Evolutionary conservation across 768 basidiomycete genomes (phyloP).

Genomic region (Trametopsis cervina): DNA sequence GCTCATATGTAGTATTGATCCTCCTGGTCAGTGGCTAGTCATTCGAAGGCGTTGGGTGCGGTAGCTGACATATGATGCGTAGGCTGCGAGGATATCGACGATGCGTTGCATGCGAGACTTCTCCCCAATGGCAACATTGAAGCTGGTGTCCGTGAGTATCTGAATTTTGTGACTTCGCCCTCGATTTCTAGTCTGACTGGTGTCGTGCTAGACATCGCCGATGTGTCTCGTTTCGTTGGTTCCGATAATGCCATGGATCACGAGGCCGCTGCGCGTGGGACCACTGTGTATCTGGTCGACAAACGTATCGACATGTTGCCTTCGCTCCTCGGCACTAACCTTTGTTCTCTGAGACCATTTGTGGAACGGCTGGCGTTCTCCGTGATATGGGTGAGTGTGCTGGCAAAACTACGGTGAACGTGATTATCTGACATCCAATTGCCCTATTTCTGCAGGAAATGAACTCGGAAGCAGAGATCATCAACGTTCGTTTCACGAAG

Average conservation of each 20-base stretch:
- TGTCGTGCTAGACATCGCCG: constrained; percentile 81
- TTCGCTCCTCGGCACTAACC: constrained; percentile 84
- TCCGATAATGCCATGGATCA: constrained; percentile 93
- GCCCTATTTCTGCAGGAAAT: constrained; percentile 58
- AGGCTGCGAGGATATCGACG: constrained; percentile 97
- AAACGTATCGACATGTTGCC: constrained; percentile 99
- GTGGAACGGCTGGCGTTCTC: constrained; percentile 96
- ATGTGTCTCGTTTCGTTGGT: constrained; percentile 94
- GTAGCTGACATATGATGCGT: too few relatives aligned
- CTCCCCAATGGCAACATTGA: constrained; percentile 93
- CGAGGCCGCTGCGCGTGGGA: constrained; percentile 93
- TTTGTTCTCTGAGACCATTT: constrained; percentile 87
- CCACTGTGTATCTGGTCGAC: constrained; percentile 97
- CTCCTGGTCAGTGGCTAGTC: constrained; percentile 70
- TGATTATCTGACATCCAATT: not conserved
- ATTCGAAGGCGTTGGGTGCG: too few relatives aligned
- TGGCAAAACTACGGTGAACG: not conserved
- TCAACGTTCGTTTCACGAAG: constrained; percentile 87
- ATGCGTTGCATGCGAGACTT: constrained; percentile 85
- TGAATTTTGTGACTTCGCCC: not conserved
- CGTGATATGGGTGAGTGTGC: constrained; percentile 77
- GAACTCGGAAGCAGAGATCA: constrained; percentile 81
- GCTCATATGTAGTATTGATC: constrained; percentile 94
- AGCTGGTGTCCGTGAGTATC: constrained; percentile 89
- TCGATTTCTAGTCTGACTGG: constrained; percentile 1